Evolutionary conservation across 768 basidiomycete genomes (phyloP).

Genomic region (Leccinum arenicola): DNA sequence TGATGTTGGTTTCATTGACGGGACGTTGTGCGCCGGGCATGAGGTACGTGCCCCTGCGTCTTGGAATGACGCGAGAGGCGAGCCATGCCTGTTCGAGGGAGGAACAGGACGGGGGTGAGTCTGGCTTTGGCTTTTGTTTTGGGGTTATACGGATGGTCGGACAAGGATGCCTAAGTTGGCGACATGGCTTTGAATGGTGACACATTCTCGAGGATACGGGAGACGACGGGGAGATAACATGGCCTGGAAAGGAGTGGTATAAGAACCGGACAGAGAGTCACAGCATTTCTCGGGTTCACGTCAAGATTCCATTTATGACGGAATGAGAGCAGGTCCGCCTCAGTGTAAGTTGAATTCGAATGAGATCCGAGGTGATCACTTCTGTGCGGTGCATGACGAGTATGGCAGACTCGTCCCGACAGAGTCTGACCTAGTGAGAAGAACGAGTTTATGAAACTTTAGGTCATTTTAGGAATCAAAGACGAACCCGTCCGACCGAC

Average conservation of each 20-base stretch:
- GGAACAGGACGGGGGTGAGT: neutral
- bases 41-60: constrained; percentile 43
- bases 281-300: constrained; percentile 34
- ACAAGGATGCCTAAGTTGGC: constrained; percentile 20
- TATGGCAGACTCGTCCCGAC: constrained; percentile 34
- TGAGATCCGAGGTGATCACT: constrained; percentile 34
- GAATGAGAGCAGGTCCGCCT: constrained; percentile 23
- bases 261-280: constrained; percentile 26
- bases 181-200: constrained; percentile 21
- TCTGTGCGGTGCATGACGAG: constrained; percentile 27
- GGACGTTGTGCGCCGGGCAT: constrained; percentile 69
- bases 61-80: constrained; percentile 51
- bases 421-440: constrained; percentile 24
- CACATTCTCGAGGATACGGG: constrained; percentile 22
- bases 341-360: constrained; percentile 5
- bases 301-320: constrained; percentile 22
- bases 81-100: constrained; percentile 50
- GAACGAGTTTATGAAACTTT: constrained; percentile 33
- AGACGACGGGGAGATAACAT: constrained; percentile 16
- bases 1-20: constrained; percentile 54
- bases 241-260: constrained; percentile 21
- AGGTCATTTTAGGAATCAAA: constrained; percentile 33
- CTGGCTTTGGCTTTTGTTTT: neutral
- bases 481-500: constrained; percentile 1
- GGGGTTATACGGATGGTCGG: constrained; percentile 5